Evolutionary conservation across 805 yeast species (phyloP), one percentile per base, ranked within the genome.

Genomic region (Candida qinlingensis): DNA sequence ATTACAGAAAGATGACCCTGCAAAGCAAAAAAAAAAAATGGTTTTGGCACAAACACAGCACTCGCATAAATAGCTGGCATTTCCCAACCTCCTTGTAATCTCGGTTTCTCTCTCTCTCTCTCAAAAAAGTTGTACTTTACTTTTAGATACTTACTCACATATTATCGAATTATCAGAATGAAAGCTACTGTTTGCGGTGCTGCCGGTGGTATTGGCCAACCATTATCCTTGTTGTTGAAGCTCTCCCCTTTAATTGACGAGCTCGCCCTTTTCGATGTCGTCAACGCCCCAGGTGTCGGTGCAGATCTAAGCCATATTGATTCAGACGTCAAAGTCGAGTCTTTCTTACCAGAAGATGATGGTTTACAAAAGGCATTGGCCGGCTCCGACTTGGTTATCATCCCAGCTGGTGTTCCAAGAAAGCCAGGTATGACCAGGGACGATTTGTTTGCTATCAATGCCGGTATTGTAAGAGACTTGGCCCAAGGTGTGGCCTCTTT

Each of bases 341-440:
- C 89, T 63, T 76, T 77, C 72, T 74, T 80, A 51, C 86, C 87
- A 59, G 85, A 77, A 56, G 79, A 83, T 52, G 78, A 77, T 45
- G 87, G 87, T 34, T 72, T 89, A 54, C 72, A 76, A 51, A 73
- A 71, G 48, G 96, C 97, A 19, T 73, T 91, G 59, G 72, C 77
- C 45, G 90, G 83, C 44, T 80, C 96, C 45, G 95, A 90, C 61
- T 83, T 91, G 52, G 91, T 91, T 46, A 79, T 91, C 50, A 87
- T 91, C 67, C 91, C 92, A 59, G 94, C 94, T 41, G 94, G 94
- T 73, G 89, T 85, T 51, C 92, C 94, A 68, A 80, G 94, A 75
- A 85, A 85, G 70, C 91, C 91, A 54, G 94, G 94, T 62, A 85
- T 85, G 92, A 82, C 92, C 59, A 79, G 94, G 72, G 92, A 85